phyloP scores from a whole-genome alignment of 225 moss, liverwort and hornwort species.

The Polytrichum formosum region DNA sequence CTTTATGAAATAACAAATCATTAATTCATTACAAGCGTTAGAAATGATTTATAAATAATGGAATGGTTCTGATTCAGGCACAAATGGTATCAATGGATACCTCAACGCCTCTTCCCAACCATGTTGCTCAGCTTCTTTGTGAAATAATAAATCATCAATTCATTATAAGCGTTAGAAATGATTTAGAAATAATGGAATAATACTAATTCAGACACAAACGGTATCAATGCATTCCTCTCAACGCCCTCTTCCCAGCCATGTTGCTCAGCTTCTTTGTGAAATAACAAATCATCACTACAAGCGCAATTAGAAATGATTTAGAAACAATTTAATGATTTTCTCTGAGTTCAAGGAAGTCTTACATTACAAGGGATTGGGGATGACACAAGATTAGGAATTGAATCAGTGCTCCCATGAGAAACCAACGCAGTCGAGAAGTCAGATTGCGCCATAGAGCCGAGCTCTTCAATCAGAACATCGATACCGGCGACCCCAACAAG shows the following conservation, averaged over 20 bases:
- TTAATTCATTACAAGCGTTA: not conserved
- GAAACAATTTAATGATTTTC: not conserved
- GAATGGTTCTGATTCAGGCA: too few relatives aligned
- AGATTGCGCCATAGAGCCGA: not conserved
- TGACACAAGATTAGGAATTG: not conserved
- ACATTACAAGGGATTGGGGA: not conserved
- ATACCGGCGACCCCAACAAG: constrained; percentile 12
- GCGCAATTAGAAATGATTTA: not conserved
- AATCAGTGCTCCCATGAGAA: not conserved
- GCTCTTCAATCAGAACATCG: constrained; percentile 9
- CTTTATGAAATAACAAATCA: too few relatives aligned
- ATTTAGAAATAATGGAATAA: too few relatives aligned
- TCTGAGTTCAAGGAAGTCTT: not conserved
- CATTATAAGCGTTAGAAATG: too few relatives aligned
- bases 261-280: too few relatives aligned
- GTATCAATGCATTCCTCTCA: too few relatives aligned
- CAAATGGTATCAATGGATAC: too few relatives aligned
- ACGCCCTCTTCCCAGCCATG: too few relatives aligned
- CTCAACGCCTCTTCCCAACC: too few relatives aligned
- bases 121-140: too few relatives aligned
- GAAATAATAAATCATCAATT: too few relatives aligned
- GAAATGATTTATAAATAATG: not conserved
- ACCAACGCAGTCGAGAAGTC: not conserved
- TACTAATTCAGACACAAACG: too few relatives aligned
- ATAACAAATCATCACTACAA: not conserved